Evolutionary conservation across 2,329 filamentous ascomycete species (phyloP).

Genomic region (Botrytis byssoidea): DNA sequence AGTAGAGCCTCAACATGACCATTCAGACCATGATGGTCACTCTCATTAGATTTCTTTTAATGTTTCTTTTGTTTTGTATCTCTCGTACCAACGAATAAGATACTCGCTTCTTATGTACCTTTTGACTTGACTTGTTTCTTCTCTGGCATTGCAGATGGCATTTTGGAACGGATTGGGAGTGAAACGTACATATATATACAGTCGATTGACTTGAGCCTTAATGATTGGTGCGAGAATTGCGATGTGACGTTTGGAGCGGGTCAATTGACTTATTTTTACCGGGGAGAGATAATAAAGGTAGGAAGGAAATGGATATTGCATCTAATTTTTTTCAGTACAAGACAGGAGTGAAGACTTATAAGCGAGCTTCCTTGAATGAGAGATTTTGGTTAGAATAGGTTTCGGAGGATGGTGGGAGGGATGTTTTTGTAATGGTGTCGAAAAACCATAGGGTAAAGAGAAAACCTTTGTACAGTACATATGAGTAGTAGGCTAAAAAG

Average conservation of each 20-base stretch:
- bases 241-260: not conserved
- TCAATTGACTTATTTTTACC: not conserved
- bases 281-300: not conserved
- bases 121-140: not conserved
- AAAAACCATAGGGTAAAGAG: not conserved
- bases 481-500: constrained; percentile 15
- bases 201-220: constrained; percentile 1
- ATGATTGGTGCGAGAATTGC: constrained; percentile 1
- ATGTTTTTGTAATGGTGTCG: not conserved
- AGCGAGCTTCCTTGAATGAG: not conserved
- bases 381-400: not conserved
- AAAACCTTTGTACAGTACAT: not conserved
- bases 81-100: not conserved
- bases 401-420: too few relatives aligned
- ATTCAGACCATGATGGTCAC: constrained; percentile 37
- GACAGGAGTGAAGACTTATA: not conserved
- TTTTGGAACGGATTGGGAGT: not conserved
- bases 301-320: not conserved
- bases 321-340: not conserved
- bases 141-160: not conserved
- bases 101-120: not conserved
- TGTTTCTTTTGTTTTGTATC: not conserved
- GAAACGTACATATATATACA: not conserved
- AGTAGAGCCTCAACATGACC: constrained; percentile 30
- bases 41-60: constrained; percentile 27